Evolutionary conservation across 148 eudicot genomes (phyloP).

Genomic region (Rhododendron vialii): DNA sequence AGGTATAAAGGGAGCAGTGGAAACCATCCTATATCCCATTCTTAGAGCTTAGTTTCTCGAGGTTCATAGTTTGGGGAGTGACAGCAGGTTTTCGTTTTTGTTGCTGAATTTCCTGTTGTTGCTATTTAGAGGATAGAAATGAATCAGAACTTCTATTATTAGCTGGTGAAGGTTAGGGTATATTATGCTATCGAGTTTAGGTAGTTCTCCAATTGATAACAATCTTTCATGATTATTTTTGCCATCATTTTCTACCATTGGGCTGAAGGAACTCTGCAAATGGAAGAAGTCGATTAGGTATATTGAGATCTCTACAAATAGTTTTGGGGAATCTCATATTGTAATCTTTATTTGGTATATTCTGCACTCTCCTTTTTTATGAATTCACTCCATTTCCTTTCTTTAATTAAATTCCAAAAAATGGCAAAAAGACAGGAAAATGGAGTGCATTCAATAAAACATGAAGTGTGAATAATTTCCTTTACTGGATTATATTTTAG

Average conservation of each 20-base stretch:
- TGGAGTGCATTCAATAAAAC: too few species aligned
- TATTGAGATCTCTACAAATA: not conserved
- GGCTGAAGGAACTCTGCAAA: not conserved
- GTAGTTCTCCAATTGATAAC: not conserved
- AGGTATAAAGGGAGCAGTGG: not conserved
- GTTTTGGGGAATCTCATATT: not conserved
- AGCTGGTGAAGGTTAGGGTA: too few species aligned
- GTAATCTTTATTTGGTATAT: too few species aligned
- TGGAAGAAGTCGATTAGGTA: too few species aligned
- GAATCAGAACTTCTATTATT: too few species aligned
- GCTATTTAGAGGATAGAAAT: not conserved
- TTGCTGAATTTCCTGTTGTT: not conserved
- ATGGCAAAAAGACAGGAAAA: too few species aligned
- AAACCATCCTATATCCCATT: not conserved
- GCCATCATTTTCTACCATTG: not conserved
- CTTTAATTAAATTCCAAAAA: too few species aligned
- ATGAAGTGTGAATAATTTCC: too few species aligned
- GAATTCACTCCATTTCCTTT: too few species aligned
- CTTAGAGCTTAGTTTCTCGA: not conserved
- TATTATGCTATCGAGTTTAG: not conserved
- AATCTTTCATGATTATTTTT: not conserved
- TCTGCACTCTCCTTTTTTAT: too few species aligned
- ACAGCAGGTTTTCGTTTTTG: not conserved
- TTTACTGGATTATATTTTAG: too few species aligned
- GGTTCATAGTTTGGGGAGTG: too few species aligned